Evolutionary conservation across 2,329 filamentous ascomycete genomes (phyloP).

Genomic region (Stemphylium lycopersici): DNA sequence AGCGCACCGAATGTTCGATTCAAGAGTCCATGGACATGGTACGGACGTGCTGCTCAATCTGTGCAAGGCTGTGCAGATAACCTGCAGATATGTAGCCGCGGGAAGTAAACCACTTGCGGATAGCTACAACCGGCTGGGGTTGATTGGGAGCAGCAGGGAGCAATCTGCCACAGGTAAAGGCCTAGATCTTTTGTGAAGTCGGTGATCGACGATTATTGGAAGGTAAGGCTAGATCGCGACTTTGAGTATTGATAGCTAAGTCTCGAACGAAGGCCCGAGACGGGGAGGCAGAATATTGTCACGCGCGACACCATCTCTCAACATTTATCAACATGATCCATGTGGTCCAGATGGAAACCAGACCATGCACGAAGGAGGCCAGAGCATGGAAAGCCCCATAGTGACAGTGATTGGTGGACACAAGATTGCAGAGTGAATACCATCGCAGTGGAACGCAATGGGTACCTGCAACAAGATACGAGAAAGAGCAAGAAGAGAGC

Average conservation of each 20-base stretch:
- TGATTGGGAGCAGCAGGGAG: constrained; percentile 4
- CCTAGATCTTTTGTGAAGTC: constrained; percentile 4
- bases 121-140: constrained; percentile 7
- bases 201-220: constrained; percentile 2
- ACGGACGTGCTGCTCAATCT: constrained; percentile 11
- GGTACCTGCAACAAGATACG: background rate
- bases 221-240: constrained; percentile 8
- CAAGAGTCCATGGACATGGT: constrained; percentile 15
- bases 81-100: constrained; percentile 23
- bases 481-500: background rate
- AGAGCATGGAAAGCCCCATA: background rate
- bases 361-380: background rate
- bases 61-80: constrained; percentile 17
- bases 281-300: too few species aligned
- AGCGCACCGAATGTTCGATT: constrained; percentile 19
- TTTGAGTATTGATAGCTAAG: background rate
- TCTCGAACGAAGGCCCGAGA: background rate
- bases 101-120: constrained; percentile 16
- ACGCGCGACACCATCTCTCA: too few species aligned
- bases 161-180: background rate
- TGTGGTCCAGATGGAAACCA: too few species aligned
- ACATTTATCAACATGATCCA: background rate
- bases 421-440: background rate
- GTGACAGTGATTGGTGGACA: constrained; percentile 4
- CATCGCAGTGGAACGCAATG: background rate